phyloP scores from a whole-genome alignment of 306 rosid genomes.

The Glycine soja region DNA sequence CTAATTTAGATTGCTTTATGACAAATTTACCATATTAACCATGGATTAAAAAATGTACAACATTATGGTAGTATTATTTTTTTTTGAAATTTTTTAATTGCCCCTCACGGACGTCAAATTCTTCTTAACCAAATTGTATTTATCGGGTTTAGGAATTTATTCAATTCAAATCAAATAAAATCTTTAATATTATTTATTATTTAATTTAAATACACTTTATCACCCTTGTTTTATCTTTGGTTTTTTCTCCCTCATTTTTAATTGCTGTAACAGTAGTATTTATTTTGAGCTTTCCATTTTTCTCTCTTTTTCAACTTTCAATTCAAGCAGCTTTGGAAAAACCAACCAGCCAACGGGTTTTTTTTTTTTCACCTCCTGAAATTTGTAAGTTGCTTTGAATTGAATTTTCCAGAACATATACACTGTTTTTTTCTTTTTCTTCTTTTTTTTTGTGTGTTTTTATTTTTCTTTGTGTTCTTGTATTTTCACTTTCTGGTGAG shows the following conservation, averaged over 20 bases:
- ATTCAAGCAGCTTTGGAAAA: constrained; percentile 68
- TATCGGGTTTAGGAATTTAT: constrained; percentile 70
- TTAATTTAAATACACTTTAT: constrained; percentile 34
- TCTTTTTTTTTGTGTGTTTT: neutral
- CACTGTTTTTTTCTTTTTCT: constrained; percentile 33
- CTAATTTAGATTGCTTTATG: constrained; percentile 32
- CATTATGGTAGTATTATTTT: neutral
- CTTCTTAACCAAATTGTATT: constrained; percentile 72
- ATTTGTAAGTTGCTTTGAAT: constrained; percentile 59
- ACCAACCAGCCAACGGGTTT: constrained; percentile 57
- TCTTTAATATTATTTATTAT: constrained; percentile 17
- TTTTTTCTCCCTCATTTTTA: constrained; percentile 47
- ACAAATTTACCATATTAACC: constrained; percentile 56
- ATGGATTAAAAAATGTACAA: constrained; percentile 27
- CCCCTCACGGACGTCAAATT: constrained; percentile 79
- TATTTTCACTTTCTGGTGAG: constrained; percentile 45
- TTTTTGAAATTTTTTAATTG: constrained; percentile 42
- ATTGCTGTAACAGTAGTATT: constrained; percentile 49
- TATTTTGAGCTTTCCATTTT: constrained; percentile 48
- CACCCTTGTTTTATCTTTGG: constrained; percentile 43
- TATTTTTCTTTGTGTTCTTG: neutral
- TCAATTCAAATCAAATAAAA: constrained; percentile 40
- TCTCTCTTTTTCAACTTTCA: constrained; percentile 55
- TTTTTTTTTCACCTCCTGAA: constrained; percentile 49
- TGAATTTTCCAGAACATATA: constrained; percentile 52